Base-by-base conservation (phyloP, 2,329 filamentous ascomycete species). In the Onygenales sp. region DNA sequence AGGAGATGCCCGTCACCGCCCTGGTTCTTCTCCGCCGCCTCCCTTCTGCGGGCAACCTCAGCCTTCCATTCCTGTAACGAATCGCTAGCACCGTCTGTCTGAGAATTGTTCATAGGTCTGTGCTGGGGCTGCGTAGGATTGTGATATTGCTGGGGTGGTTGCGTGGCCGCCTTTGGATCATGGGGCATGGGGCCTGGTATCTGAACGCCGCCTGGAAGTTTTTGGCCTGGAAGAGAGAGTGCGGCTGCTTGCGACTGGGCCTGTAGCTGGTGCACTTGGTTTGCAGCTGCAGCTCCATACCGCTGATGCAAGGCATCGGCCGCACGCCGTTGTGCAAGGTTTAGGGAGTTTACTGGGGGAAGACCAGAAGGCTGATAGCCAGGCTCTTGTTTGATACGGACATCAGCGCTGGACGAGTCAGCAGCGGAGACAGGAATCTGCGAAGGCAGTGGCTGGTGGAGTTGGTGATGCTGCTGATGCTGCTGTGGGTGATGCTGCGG, bases 31-130 rank as follows among this genome's bases (percentile, higher is more conserved):
- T 64, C 58, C 42, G 70, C 69, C 45, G 69, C 65, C 54, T 71
- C 68, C 55, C 73, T 67, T 51, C 73, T 67, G 48, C 69, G 67
- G 44, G 69, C 64, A 53, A 75, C 73, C 59, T 76, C 73, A 6
- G 68, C 65, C 52, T 73, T 72, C 74, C 75, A 77, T 45, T 81
- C 75, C 5, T 80, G 80, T 43, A 81, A 69, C 3, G 78, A 77
- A 57, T 84, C 85, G 47, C 70, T 75, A 35, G 86, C 74, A 50
- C 91, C 92, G 65, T 97, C 92, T 11, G 85, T 85, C 68, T 96
- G 87, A 27, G 83, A 71, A 47, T 75, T 74, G 48, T 70, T 67
- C 50, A 77, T 61, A 11, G 71, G 66, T 51, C 73, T 70, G 38
- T 70, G 60, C 64, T 65, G 70, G 54, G 60, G 61, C 38, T 70